Base-by-base conservation (phyloP, 495 filamentous ascomycete genomes). In the Aspergillus nidulans region DNA sequence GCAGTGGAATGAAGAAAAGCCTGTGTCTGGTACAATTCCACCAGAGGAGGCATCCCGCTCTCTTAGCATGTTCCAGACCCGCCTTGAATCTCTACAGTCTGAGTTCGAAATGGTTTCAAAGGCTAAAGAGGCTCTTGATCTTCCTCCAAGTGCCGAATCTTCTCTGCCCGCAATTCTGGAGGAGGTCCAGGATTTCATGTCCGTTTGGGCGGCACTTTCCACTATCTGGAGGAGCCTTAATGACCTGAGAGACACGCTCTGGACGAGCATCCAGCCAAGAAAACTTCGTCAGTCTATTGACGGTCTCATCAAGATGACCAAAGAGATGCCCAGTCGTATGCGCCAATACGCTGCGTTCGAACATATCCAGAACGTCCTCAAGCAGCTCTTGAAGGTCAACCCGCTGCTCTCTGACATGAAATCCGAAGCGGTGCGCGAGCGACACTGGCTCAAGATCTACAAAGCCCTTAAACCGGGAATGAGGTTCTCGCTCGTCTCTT, bases 281-380 rank as follows among this genome's bases (percentile, higher is more conserved):
- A 97, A 97, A 71, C 81, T 97, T 55, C 82, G 95, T 25, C 81
- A 88, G 53, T 86, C 89, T 15, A 83, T 99, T 45, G 94, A 99
- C 64, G 83, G 85, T 32, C 79, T 97, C 25, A 89, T 97, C 65
- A 96, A 95, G 73, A 94, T 96, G 87, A 96, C 91, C 43, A 99
- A 96, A 75, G 92, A 97, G 55, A 99, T 99, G 94, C 94, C 94
- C 0, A 95, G 90, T 69, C 85, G 94, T 41, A 99, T 97, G 95
- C 85, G 94, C 44, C 94, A 99, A 63, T 99, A 99, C 69, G 94
- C 94, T 58, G 95, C 94, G 12, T 99, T 99, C 68, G 94, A 97
- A 69, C 92, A 99, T 62, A 89, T 97, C 28, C 94, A 99, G 63
- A 88, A 84, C 55, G 86, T 92, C 23, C 80, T 97, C n/a, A 88